These are phyloP conservation scores for Exutisphaerella laricina DNA, from an alignment of 2,329 filamentous ascomycete species.

Conservation along the genomic window DNA sequence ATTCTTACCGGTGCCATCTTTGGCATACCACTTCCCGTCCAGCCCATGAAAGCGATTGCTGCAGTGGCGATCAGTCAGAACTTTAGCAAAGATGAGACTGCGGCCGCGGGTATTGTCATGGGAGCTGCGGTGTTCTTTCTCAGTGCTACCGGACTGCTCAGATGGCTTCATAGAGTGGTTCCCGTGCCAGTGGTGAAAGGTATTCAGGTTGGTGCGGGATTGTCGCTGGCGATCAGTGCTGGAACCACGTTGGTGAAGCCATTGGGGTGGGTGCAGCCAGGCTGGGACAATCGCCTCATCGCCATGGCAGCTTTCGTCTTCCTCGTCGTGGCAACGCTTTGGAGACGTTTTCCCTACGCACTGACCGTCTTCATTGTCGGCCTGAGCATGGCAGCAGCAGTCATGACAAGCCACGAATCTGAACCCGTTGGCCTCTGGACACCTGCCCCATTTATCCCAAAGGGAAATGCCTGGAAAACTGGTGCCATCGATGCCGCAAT, in stretches of 20 bases:
- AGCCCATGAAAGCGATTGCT: constrained; percentile 87
- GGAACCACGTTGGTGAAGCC: constrained; percentile 62
- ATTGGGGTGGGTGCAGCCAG: constrained; percentile 62
- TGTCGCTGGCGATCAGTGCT: constrained; percentile 75
- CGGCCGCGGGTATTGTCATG: constrained; percentile 80
- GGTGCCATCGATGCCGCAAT: constrained; percentile 64
- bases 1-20: constrained; percentile 75
- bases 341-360: constrained; percentile 69
- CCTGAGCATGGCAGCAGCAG: constrained; percentile 53
- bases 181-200: constrained; percentile 88
- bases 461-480: constrained; percentile 43
- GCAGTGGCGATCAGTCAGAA: constrained; percentile 73
- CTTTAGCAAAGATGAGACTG: constrained; percentile 63
- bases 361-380: constrained; percentile 65
- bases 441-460: constrained; percentile 48
- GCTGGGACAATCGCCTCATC: constrained; percentile 74
- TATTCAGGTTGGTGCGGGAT: constrained; percentile 86
- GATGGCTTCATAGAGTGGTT: constrained; percentile 65
- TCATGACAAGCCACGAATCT: constrained; percentile 27
- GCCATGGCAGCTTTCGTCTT: constrained; percentile 65
- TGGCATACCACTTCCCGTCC: constrained; percentile 83
- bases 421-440: constrained; percentile 50
- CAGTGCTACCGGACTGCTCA: constrained; percentile 71
- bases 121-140: constrained; percentile 67
- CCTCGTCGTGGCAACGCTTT: constrained; percentile 61